Base-by-base conservation (phyloP, 257 asterid species). In the Petunia secreta region DNA sequence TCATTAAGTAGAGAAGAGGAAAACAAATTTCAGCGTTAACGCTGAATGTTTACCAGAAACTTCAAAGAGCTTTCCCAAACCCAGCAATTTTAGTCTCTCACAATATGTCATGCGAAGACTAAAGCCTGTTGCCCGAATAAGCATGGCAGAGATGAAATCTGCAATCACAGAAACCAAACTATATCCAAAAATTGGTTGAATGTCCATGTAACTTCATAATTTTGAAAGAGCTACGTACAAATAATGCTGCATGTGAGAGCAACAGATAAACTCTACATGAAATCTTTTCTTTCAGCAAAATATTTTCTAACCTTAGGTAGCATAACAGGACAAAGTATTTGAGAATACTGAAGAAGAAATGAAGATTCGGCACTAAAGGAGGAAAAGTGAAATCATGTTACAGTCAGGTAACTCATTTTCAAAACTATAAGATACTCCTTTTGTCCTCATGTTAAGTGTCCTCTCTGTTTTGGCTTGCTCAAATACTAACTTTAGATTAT, bases 161-260 rank as follows among this genome's bases (percentile, higher is more conserved):
- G 98, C 98, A 91, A 89, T 59, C 82, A 92, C 98, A 89, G 88
- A 91, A 85, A 92, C 91, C 89, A 96, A 85, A 91, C 98, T 96
- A 84, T 86, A 90, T 89, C 96, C 99, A 90, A 86, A 88, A 83
- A 88, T 83, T 83, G 78, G 93, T 89, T 87, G 93, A 90, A 85
- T 82, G 76, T 73, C 68, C 54, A 78, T 40, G 6, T 9, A 62
- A 75, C 65, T 50, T 75, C 78, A 64, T 43, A 79, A 82, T 78
- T 25, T 54, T 44, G 25, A 71, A 71, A 48, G 44, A 48, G 34
- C 44, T 71, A 64, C 75, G 78, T 11, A 79, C 75, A 14, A 84
- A 60, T 38, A 57, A 63, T 74, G 63, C 8, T 73, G 55, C 60
- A 80, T 65, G 77, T 37, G 71, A 79, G 67, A 60, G 38, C 52